A percentile compares a stretch with the other conserved stretches of the same genome.
Evolutionary conservation across 768 basidiomycete genomes (phyloP).

Genomic region (Antrodiella citrinella): DNA sequence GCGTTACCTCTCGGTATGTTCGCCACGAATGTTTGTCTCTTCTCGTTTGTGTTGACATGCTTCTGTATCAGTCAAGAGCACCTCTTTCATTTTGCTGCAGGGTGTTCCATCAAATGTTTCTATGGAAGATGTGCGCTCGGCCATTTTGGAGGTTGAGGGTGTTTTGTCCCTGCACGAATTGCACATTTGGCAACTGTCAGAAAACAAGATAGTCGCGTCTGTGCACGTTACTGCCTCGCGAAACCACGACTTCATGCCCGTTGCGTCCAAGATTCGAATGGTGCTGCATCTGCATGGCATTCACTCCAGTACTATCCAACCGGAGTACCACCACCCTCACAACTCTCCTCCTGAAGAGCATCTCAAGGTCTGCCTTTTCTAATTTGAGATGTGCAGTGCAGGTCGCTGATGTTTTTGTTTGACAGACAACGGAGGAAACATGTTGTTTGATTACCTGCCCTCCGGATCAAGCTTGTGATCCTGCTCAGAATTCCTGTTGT

Average conservation of each 20-base stretch:
- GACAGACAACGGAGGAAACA: conserved; percentile 41
- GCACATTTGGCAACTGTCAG: conserved; percentile 96
- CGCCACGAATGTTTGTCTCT: no score
- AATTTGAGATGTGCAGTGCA: not conserved
- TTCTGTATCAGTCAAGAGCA: conserved; percentile 82
- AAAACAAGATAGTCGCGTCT: conserved; percentile 89
- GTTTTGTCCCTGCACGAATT: conserved; percentile 88
- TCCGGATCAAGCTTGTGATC: conserved; percentile 57
- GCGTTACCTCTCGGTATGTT: conserved; percentile 79
- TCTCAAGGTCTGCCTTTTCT: conserved; percentile 33
- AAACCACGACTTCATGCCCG: conserved; percentile 83
- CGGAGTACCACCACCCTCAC: conserved; percentile 55
- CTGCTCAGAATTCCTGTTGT: conserved; percentile 68
- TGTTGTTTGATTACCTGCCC: conserved; percentile 71
- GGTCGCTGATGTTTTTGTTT: not conserved
- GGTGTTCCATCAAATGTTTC: conserved; percentile 88
- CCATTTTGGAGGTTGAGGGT: conserved; percentile 76
- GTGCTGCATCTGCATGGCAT: conserved; percentile 87
- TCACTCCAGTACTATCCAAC: conserved; percentile 92
- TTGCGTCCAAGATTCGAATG: conserved; percentile 77
- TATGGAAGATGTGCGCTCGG: conserved; percentile 78
- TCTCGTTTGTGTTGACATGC: no score
- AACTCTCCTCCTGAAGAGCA: conserved; percentile 37
- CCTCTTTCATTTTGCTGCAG: conserved; percentile 91
- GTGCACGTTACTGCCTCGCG: conserved; percentile 88